Evolutionary conservation across 768 basidiomycete species (phyloP).

Genomic region (Mycena leptocephala): DNA sequence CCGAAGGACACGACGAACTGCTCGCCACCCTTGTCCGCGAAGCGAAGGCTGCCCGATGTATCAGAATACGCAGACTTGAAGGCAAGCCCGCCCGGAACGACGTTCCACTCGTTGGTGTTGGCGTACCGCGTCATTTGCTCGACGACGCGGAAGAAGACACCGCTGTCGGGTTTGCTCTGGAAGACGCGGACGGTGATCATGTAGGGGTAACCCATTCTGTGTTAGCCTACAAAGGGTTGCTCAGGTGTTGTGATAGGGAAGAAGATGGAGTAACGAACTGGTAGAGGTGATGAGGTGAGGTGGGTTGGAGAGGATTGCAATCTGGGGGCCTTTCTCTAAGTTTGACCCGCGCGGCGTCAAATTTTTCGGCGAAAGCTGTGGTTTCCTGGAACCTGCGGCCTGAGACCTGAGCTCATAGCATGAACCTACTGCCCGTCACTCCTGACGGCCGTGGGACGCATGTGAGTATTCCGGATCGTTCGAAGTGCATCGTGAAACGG

Average conservation of each 20-base stretch:
- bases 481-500: not conserved
- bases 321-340: not conserved
- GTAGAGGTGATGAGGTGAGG: slow-evolving; percentile 8
- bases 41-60: slow-evolving; percentile 56
- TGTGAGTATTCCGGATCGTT: slow-evolving; percentile 7
- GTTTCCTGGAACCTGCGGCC: not conserved
- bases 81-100: slow-evolving; percentile 34
- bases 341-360: not conserved
- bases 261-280: slow-evolving; percentile 9
- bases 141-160: slow-evolving; percentile 46
- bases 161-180: slow-evolving; percentile 16
- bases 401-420: slow-evolving; percentile 9
- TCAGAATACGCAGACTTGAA: slow-evolving; percentile 57
- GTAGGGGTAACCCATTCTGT: slow-evolving; percentile 17
- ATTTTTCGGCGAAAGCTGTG: slow-evolving; percentile 2
- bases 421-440: slow-evolving; percentile 3
- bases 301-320: slow-evolving; percentile 12
- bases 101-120: slow-evolving; percentile 52
- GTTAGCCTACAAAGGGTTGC: slow-evolving; percentile 4
- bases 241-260: slow-evolving; percentile 14
- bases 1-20: slow-evolving; percentile 53
- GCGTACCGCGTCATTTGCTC: slow-evolving; percentile 53
- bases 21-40: slow-evolving; percentile 48
- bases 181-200: slow-evolving; percentile 16
- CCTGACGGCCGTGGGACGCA: slow-evolving; percentile 15